These are phyloP conservation scores for Tuber calosporum DNA, from an alignment of 495 filamentous ascomycete species.

Conservation along the genomic window DNA sequence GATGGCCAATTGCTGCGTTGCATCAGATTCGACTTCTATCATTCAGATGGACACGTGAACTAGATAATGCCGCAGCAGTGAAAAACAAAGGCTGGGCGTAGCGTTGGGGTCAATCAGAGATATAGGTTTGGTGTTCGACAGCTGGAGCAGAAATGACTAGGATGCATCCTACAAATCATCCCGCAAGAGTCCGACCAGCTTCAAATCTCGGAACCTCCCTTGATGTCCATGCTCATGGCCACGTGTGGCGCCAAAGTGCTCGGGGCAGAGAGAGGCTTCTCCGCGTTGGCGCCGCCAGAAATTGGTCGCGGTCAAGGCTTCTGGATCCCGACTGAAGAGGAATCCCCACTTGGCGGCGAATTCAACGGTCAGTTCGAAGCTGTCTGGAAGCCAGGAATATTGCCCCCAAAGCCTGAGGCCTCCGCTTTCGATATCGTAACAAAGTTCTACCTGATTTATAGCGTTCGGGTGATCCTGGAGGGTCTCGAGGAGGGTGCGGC, in stretches of 20 bases:
- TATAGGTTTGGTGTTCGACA: background rate
- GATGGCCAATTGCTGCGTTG: background rate
- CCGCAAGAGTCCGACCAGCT: conserved; percentile 11
- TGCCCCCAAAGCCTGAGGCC: conserved; percentile 26
- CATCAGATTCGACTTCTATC: background rate
- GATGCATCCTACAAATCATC: background rate
- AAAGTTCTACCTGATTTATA: conserved; percentile 23
- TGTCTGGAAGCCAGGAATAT: conserved; percentile 20
- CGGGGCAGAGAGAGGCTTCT: background rate
- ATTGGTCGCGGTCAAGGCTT: conserved; percentile 19
- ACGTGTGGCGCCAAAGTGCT: conserved; percentile 14
- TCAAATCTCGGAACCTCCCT: conserved; percentile 8
- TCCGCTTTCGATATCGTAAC: conserved; percentile 21
- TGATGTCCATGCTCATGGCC: background rate
- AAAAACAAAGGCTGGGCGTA: background rate
- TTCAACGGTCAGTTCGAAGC: conserved; percentile 22
- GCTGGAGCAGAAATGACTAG: background rate
- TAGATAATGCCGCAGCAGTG: background rate
- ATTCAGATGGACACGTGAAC: background rate
- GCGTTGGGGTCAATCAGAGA: background rate
- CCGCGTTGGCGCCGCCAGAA: conserved; percentile 18
- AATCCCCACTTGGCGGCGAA: conserved; percentile 27
- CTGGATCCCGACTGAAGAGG: conserved; percentile 13
- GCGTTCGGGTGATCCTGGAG: conserved; percentile 16
- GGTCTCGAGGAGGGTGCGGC: conserved; percentile 14